phyloP scores from a whole-genome alignment of 352 stramenopile genomes.

The Globisporangium irregulare region DNA sequence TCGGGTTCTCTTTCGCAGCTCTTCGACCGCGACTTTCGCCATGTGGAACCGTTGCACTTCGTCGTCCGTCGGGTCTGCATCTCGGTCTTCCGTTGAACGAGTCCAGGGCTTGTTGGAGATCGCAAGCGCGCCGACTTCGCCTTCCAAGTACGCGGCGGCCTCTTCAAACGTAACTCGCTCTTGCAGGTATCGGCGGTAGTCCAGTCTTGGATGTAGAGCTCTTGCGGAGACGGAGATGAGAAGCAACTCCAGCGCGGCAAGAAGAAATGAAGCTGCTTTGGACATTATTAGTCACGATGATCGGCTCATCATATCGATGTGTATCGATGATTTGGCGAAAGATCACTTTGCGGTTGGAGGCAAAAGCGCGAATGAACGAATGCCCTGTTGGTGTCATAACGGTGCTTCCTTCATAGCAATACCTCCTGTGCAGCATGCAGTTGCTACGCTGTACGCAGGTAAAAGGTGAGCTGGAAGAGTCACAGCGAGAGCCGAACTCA shows the following conservation, averaged over 20 bases:
- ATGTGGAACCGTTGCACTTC: slow-evolving; percentile 42
- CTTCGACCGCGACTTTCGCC: slow-evolving; percentile 38
- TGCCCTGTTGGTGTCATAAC: not conserved
- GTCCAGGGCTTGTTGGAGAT: not conserved
- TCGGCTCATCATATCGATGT: not conserved
- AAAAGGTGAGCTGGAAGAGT: not conserved
- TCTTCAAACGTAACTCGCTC: not conserved
- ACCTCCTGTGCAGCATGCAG: no score
- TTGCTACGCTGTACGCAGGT: not conserved
- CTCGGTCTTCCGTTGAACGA: not conserved
- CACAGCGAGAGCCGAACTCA: not conserved
- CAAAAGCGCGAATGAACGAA: not conserved
- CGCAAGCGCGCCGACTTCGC: not conserved
- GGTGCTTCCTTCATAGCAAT: no score
- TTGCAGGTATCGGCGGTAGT: not conserved
- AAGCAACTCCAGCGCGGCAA: not conserved
- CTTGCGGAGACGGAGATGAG: not conserved
- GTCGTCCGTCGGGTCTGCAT: not conserved
- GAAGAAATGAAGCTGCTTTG: not conserved
- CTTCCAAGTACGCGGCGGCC: not conserved
- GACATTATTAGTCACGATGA: not conserved
- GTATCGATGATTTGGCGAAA: not conserved
- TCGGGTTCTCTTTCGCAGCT: slow-evolving; percentile 34
- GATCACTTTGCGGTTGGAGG: not conserved
- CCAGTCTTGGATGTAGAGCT: not conserved